Evolutionary conservation across 768 basidiomycete genomes (phyloP).

Genomic region (Leucocoprinus sp.): DNA sequence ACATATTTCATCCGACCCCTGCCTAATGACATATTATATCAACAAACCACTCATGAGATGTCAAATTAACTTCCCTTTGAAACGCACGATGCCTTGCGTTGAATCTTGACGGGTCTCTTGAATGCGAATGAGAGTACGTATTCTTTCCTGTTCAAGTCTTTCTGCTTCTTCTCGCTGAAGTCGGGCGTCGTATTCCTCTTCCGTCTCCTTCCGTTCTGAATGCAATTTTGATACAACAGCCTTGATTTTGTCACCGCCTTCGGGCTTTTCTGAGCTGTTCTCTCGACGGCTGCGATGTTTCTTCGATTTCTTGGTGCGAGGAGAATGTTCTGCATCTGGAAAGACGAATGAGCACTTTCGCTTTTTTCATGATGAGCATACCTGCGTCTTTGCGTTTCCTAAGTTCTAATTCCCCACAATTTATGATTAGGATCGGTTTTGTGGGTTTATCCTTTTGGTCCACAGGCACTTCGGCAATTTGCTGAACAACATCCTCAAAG

Average conservation of each 20-base stretch:
- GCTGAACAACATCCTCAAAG: conserved; percentile 49
- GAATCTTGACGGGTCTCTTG: conserved; percentile 27
- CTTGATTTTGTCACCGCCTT: neutral
- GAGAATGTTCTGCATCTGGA: neutral
- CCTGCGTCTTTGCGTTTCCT: conserved; percentile 31
- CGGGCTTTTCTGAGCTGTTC: neutral
- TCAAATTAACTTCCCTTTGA: conserved; percentile 43
- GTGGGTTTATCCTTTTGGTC: conserved; percentile 72
- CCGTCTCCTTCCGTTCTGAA: conserved; percentile 36
- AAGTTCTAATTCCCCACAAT: conserved; percentile 77
- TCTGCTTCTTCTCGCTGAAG: conserved; percentile 63
- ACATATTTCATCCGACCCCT: conserved; percentile 63
- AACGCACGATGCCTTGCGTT: conserved; percentile 43
- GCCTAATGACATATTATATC: conserved; percentile 25
- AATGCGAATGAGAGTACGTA: conserved; percentile 40
- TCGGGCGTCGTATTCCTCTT: conserved; percentile 65
- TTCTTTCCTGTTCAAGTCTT: conserved; percentile 38
- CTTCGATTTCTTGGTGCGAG: conserved; percentile 9
- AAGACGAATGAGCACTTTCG: too few relatives aligned
- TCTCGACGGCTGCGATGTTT: conserved; percentile 14
- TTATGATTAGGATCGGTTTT: conserved; percentile 57
- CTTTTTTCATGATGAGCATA: too few relatives aligned
- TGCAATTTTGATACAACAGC: neutral
- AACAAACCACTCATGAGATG: neutral
- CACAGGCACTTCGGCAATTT: conserved; percentile 54